These are phyloP conservation scores for Penicillium malachiteum DNA, from an alignment of 495 filamentous ascomycete species.

Conservation along the genomic window DNA sequence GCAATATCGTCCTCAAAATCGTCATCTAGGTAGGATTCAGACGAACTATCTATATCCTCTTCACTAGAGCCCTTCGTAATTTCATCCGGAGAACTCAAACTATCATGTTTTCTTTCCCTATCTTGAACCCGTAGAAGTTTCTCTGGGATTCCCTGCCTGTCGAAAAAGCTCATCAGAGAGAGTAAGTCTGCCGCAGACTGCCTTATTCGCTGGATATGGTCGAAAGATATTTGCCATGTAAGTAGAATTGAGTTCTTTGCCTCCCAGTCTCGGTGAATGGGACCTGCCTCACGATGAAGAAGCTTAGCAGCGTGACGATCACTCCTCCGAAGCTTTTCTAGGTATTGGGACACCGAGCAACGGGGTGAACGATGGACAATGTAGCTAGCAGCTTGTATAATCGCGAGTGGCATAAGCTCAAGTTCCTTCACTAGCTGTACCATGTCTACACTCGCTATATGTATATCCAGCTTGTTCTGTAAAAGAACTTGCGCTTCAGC, in stretches of 20 bases:
- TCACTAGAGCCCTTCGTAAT: background rate
- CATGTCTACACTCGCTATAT: background rate
- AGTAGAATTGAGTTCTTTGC: slow-evolving; percentile 24
- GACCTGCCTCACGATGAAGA: background rate
- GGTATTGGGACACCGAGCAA: slow-evolving; percentile 32
- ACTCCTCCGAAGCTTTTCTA: slow-evolving; percentile 30
- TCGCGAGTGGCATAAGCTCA: slow-evolving; percentile 8
- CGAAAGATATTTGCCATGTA: slow-evolving; percentile 37
- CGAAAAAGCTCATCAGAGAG: slow-evolving; percentile 21
- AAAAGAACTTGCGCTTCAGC: background rate
- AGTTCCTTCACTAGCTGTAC: background rate
- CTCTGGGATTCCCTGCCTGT: slow-evolving; percentile 17
- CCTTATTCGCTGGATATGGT: slow-evolving; percentile 20
- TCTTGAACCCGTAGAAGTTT: background rate
- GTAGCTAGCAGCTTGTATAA: background rate
- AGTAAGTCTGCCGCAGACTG: slow-evolving; percentile 21
- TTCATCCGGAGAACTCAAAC: background rate
- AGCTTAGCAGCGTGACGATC: background rate
- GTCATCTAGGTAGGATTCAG: background rate
- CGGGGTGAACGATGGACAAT: slow-evolving; percentile 19
- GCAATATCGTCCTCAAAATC: slow-evolving; percentile 9
- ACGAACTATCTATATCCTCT: background rate
- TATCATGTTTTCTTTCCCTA: background rate
- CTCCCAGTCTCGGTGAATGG: slow-evolving; percentile 20
- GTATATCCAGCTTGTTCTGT: background rate